Base-by-base conservation (phyloP, 805 yeast genomes). In the Debaryomyces prosopidis region DNA sequence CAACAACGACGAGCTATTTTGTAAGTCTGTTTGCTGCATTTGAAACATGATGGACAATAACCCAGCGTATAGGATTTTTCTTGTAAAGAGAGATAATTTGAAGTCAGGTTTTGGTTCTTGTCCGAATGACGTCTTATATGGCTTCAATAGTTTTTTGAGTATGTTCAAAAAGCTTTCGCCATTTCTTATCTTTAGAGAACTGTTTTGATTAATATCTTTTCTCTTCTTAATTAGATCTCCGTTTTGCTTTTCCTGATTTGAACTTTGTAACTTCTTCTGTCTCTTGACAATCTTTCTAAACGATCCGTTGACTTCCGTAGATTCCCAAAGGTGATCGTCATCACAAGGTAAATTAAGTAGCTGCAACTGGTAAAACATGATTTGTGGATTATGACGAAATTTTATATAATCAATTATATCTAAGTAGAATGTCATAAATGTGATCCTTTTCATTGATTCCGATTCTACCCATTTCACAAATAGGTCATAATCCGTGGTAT, bases 321-420 rank as follows among this genome's bases (percentile, higher is more conserved):
- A 61, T 35, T 68, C 72, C 76, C 76, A 72, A 10, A 72, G 52
- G 15, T 53, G 53, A 16, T 64, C 69, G 35, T 68, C 74, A 44
- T 69, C 75, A 46, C 76, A 71, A 2, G 76, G 76, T 15, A 72
- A 53, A 43, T 64, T 68, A 34, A 72, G 52, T 12, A 72, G 49
- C 51, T 72, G 76, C 27, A 71, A 52, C 42, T 71, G 76, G 40
- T 65, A 59, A 44, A 71, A 69, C 17, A 62, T 49, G 14, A 72
- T 66, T 27, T 63, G 70, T 0, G 76, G 76, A 46, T 85, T 79
- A 63, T 89, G 96, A 5, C 95, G 86, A 62, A 85, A 88, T 40
- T 87, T 77, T 12, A 85, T 80, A 32, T 89, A 86, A 67, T 89
- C 95, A 2, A 84, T 76, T 1, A 86, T 82, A 63, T 89, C 96